These are phyloP conservation scores for Pseudopithomyces maydicus DNA, from an alignment of 2,329 filamentous ascomycete species.

Conservation along the genomic window DNA sequence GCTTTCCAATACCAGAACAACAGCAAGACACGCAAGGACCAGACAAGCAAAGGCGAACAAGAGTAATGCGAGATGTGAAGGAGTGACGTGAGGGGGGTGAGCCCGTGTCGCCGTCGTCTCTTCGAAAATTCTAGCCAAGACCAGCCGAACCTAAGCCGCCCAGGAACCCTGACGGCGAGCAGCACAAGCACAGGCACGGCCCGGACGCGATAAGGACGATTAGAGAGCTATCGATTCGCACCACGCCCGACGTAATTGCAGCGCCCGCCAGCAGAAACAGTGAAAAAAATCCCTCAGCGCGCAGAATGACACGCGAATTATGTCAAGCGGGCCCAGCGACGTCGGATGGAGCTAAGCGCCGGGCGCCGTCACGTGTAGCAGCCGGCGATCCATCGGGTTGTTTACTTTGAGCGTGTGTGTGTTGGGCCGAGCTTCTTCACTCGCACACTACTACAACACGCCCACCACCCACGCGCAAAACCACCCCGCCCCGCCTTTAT, in stretches of 20 bases:
- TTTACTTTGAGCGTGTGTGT: constrained; percentile 31
- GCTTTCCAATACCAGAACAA: constrained; percentile 10
- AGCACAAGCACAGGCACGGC: constrained; percentile 23
- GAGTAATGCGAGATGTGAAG: constrained; percentile 12
- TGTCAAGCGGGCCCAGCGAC: not conserved
- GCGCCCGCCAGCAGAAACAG: not conserved
- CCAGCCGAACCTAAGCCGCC: constrained; percentile 20
- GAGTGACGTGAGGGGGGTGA: constrained; percentile 26
- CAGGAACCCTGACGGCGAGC: constrained; percentile 16
- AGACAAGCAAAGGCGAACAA: not conserved
- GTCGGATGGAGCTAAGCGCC: constrained; percentile 1
- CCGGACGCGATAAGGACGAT: constrained; percentile 1
- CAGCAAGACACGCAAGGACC: not conserved
- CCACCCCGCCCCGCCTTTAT: constrained; percentile 13
- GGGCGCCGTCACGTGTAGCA: constrained; percentile 18
- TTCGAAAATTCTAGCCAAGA: constrained; percentile 40
- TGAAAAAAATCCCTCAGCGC: not conserved
- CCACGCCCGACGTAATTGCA: not conserved
- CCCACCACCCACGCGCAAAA: constrained; percentile 22
- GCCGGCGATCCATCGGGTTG: not conserved
- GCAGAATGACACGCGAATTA: not conserved
- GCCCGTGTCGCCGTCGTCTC: constrained; percentile 15
- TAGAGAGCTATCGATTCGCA: not conserved
- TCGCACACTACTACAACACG: constrained; percentile 23
- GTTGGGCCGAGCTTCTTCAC: constrained; percentile 16